phyloP scores from a whole-genome alignment of 257 asterid species.

The Penstemon newberryi region DNA sequence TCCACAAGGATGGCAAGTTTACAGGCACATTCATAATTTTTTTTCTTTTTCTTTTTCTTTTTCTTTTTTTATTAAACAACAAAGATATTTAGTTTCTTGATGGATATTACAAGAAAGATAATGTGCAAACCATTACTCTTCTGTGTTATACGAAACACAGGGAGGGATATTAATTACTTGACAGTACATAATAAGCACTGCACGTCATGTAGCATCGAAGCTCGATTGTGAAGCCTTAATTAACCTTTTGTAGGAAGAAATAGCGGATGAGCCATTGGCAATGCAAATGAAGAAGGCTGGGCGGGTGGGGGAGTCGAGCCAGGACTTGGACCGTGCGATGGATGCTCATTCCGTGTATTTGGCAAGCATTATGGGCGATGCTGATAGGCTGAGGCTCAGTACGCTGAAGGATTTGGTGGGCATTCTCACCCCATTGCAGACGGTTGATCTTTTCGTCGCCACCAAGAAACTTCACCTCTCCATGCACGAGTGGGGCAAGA shows the following conservation, averaged over 20 bases:
- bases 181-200: too few relatives aligned
- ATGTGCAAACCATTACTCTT: neutral
- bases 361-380: constrained; percentile 29
- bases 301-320: constrained; percentile 25
- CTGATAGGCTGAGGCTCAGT: constrained; percentile 38
- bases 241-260: constrained; percentile 32
- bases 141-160: too few relatives aligned
- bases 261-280: constrained; percentile 39
- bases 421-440: constrained; percentile 45
- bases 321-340: constrained; percentile 30
- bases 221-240: too few relatives aligned
- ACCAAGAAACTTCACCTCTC: constrained; percentile 49
- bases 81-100: neutral
- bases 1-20: constrained; percentile 32
- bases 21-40: neutral
- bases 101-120: neutral
- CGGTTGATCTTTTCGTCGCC: constrained; percentile 36
- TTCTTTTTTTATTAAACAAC: neutral
- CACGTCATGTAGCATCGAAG: too few relatives aligned
- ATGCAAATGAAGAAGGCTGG: constrained; percentile 26
- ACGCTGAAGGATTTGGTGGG: constrained; percentile 39
- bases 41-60: too few relatives aligned
- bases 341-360: constrained; percentile 26
- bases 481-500: constrained; percentile 47
- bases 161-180: too few relatives aligned